A percentile compares a stretch with the other conserved stretches of the same genome.
phyloP scores from a whole-genome alignment of 371 early-diverging fungal species.

The Mortierella sp. region DNA sequence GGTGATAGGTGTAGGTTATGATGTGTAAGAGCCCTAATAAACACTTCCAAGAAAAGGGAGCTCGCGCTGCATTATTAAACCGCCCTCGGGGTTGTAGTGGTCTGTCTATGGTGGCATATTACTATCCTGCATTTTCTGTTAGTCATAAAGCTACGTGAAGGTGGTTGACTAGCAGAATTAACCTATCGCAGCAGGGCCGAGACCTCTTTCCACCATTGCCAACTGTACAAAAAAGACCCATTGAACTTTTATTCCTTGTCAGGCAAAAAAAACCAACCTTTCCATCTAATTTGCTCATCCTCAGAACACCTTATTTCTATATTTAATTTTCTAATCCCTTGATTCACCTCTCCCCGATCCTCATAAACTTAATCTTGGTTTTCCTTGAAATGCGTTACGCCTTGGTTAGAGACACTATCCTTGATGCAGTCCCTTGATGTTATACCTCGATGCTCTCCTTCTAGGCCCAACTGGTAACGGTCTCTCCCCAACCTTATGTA shows the following conservation, averaged over 20 bases:
- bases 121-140: no score
- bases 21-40: no score
- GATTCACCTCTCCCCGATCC: background rate
- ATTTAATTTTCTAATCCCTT: background rate
- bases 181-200: background rate
- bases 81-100: background rate
- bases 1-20: no score
- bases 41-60: background rate
- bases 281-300: no score
- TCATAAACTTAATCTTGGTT: background rate
- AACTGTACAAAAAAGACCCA: background rate
- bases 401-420: no score
- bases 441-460: background rate
- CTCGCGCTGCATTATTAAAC: background rate
- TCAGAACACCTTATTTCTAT: no score
- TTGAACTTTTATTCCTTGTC: background rate
- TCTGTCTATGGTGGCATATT: background rate
- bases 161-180: no score
- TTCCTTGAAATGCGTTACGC: background rate
- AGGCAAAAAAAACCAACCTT: background rate
- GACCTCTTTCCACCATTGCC: background rate
- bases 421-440: no score
- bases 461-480: background rate
- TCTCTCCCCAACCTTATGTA: background rate
- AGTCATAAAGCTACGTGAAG: background rate